Base-by-base conservation (phyloP, 495 filamentous ascomycete genomes). In the Aspergillus leporis region DNA sequence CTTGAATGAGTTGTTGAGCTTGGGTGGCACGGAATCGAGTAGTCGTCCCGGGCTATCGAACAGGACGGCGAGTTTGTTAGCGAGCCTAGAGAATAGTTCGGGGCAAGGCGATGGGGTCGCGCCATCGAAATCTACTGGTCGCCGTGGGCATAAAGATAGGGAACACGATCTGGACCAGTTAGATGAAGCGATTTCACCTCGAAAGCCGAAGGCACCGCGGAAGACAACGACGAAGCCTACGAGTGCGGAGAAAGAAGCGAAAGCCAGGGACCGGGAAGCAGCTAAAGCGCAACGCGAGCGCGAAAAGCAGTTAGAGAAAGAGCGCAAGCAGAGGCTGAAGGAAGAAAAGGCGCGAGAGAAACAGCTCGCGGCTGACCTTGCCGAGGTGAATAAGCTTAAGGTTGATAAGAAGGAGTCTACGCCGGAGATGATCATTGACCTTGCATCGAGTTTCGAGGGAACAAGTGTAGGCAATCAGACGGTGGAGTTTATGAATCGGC, bases 341-440 rank as follows among this genome's bases (percentile, higher is more conserved):
- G 83, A 83, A 63, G 80, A 87, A 53, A 85, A 82, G 64, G 83
- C 79, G 1, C 75, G 72, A 46, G 84, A 90, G 64, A 93, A 88
- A 66, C 81, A 87, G 53, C 75, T 75, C 12, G 87, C 84, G 14
- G 82, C 84, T 13, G 90, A 92, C 41, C 74, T 93, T 10, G 82
- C 84, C 12, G 87, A 87, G 48, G 89, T 86, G 46, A 94, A 96
- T 72, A 91, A 86, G 66, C 74, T 87, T 4, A 87, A 85, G 51
- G 87, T 83, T 0, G 85, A 90, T 71, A 92, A 89, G 73, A 94
- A 91, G 63, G 79, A 87, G 16, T 87, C 90, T 0, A 82, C 83
- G 0, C 83, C 81, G 1, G 91, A 96, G 71, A 94, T 96, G 90
- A 89, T 96, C n/a, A 78, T 91, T 5, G 88, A 92, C 70, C 74